Percentiles rank a stretch among this genome's conserved stretches.
Evolutionary conservation across 495 filamentous ascomycete species (phyloP).

Genomic region (Oidiodendron maius): DNA sequence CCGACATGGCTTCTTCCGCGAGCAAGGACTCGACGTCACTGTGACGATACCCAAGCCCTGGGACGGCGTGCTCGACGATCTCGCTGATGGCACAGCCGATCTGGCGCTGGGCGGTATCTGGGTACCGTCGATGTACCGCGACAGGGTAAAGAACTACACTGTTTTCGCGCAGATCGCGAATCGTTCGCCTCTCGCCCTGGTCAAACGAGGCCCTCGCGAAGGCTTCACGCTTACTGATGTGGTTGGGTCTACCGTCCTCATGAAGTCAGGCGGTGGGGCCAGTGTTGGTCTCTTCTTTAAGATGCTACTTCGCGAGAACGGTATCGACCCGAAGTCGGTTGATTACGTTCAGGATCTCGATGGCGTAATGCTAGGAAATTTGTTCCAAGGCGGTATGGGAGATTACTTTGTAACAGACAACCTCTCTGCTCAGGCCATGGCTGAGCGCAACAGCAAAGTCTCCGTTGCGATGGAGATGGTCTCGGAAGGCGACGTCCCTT

Average conservation of each 20-base stretch:
- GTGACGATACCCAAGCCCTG: constrained; percentile 7
- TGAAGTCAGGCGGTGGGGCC: constrained; percentile 6
- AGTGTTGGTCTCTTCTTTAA: constrained; percentile 5
- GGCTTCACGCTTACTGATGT: constrained; percentile 6
- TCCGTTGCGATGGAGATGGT: constrained; percentile 7
- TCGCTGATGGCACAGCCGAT: constrained; percentile 5
- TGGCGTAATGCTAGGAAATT: constrained; percentile 5
- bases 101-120: constrained; percentile 4
- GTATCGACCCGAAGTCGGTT: constrained; percentile 2
- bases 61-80: constrained; percentile 2
- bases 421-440: constrained; percentile 4
- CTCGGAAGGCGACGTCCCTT: constrained; percentile 4
- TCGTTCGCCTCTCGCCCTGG: constrained; percentile 3
- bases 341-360: constrained; percentile 7
- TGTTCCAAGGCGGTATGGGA: constrained; percentile 7
- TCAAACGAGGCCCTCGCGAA: constrained; percentile 4
- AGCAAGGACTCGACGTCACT: constrained; percentile 6
- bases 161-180: constrained; percentile 7
- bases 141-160: constrained; percentile 4
- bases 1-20: constrained; percentile 6
- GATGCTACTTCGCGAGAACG: constrained; percentile 6
- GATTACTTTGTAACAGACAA: constrained; percentile 8
- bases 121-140: constrained; percentile 6
- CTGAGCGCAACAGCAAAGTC: neutral
- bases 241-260: constrained; percentile 3